phyloP scores from a whole-genome alignment of 1,139 yeast species.

The Trichomonascaceae sp. region DNA sequence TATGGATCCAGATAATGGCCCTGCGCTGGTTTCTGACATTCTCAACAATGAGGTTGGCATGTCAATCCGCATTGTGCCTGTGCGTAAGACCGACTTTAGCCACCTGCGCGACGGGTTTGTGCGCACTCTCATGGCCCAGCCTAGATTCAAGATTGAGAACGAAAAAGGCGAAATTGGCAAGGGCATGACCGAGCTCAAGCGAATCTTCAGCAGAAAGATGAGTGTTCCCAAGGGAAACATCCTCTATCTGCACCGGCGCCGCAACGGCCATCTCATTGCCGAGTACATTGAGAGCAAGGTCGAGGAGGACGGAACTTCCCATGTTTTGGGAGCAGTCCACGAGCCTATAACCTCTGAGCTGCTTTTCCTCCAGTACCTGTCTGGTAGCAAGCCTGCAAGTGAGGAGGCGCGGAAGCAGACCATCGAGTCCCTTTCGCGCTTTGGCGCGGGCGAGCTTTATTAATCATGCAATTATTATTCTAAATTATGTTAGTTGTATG shows the following conservation, averaged over 20 bases:
- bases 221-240: constrained; percentile 45
- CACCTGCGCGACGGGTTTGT: constrained; percentile 85
- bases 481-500: not conserved
- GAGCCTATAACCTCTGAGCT: constrained; percentile 37
- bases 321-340: constrained; percentile 24
- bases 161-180: constrained; percentile 19
- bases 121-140: constrained; percentile 55
- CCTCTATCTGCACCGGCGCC: constrained; percentile 36
- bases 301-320: constrained; percentile 24
- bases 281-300: constrained; percentile 28
- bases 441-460: constrained; percentile 1
- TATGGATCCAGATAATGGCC: constrained; percentile 42
- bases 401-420: constrained; percentile 22
- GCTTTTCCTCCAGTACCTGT: constrained; percentile 46
- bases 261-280: constrained; percentile 35
- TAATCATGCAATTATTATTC: not conserved
- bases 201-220: constrained; percentile 26
- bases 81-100: constrained; percentile 76
- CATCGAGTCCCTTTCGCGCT: constrained; percentile 5
- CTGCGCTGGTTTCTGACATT: constrained; percentile 39
- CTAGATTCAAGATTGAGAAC: constrained; percentile 23
- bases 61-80: constrained; percentile 68
- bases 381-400: constrained; percentile 49
- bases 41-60: constrained; percentile 50
- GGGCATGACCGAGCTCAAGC: constrained; percentile 26